Conservation (phyloP, 2,329 filamentous ascomycete species). For the Fusarium clavum region DNA sequence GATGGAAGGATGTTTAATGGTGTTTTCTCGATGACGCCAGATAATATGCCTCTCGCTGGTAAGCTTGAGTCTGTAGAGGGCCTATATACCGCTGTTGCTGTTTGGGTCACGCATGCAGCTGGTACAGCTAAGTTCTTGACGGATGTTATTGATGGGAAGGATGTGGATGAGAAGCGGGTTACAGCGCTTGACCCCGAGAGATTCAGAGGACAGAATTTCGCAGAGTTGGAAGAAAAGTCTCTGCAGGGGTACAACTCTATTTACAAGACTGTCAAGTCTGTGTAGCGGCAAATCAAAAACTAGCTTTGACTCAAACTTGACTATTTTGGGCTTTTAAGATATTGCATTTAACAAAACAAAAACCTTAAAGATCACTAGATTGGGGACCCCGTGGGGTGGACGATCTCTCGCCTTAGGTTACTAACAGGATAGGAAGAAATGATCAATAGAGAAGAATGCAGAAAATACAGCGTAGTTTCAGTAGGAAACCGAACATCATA, state of each 20-base stretch:
- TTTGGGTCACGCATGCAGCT: conserved; percentile 43
- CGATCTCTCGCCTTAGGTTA: too few relatives aligned
- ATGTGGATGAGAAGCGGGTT: conserved; percentile 14
- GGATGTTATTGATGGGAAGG: conserved; percentile 15
- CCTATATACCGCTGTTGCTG: conserved; percentile 32
- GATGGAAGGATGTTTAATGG: conserved; percentile 35
- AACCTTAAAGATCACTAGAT: too few relatives aligned
- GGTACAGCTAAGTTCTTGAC: conserved; percentile 35
- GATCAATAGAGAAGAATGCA: background rate
- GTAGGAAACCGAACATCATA: background rate
- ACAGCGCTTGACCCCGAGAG: conserved; percentile 36
- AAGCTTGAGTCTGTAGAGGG: conserved; percentile 9
- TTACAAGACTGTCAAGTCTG: conserved; percentile 37
- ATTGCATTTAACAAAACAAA: too few relatives aligned
- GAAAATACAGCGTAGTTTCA: background rate
- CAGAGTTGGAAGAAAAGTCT: conserved; percentile 29
- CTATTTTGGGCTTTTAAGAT: background rate
- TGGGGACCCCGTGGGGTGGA: too few relatives aligned
- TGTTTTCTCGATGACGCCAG: conserved; percentile 45
- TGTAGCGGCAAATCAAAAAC: background rate
- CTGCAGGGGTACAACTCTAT: conserved; percentile 40
- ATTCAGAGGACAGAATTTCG: conserved; percentile 27
- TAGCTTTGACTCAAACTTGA: background rate
- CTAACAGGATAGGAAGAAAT: too few relatives aligned
- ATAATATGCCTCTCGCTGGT: conserved; percentile 43